Conservation (phyloP, 1,139 yeast species). For the Zhuliangozyma parablackwelliae region DNA sequence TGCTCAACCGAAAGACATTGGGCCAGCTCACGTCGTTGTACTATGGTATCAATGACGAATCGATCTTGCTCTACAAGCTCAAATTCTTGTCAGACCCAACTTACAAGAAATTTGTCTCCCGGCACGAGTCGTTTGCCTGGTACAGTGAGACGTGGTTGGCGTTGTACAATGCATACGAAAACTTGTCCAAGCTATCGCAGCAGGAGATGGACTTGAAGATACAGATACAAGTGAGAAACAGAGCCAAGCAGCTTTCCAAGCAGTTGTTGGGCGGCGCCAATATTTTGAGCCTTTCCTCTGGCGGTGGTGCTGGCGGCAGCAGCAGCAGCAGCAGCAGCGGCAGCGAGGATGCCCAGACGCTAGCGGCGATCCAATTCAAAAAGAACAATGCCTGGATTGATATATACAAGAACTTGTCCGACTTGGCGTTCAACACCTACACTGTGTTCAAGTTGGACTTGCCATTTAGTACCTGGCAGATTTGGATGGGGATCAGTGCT, state of each 20-base stretch:
- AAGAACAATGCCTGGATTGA: constrained; percentile 40
- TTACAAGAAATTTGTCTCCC: constrained; percentile 32
- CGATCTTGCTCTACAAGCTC: constrained; percentile 50
- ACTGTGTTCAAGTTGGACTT: constrained; percentile 38
- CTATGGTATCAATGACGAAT: constrained; percentile 62
- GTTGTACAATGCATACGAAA: constrained; percentile 43
- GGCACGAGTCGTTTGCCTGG: constrained; percentile 64
- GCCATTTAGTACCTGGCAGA: constrained; percentile 43
- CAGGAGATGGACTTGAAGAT: constrained; percentile 41
- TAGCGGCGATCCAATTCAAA: constrained; percentile 33
- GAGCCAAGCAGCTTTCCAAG: constrained; percentile 33
- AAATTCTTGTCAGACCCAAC: constrained; percentile 41
- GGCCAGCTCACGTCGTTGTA: constrained; percentile 52
- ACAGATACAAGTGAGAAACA: constrained; percentile 36
- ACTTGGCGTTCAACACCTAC: constrained; percentile 40
- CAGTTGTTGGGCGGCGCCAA: constrained; percentile 28
- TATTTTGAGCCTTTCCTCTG: not conserved
- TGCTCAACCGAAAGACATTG: constrained; percentile 40
- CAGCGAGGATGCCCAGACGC: constrained; percentile 18
- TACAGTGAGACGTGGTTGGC: constrained; percentile 56
- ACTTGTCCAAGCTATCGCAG: constrained; percentile 34
- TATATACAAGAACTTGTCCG: constrained; percentile 38
- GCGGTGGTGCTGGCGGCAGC: constrained; percentile 1
- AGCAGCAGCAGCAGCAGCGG: constrained; percentile 4
- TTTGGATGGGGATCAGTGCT: constrained; percentile 48